These are phyloP conservation scores for Usnea hakonensis DNA, from an alignment of 495 filamentous ascomycete species.

Conservation along the genomic window DNA sequence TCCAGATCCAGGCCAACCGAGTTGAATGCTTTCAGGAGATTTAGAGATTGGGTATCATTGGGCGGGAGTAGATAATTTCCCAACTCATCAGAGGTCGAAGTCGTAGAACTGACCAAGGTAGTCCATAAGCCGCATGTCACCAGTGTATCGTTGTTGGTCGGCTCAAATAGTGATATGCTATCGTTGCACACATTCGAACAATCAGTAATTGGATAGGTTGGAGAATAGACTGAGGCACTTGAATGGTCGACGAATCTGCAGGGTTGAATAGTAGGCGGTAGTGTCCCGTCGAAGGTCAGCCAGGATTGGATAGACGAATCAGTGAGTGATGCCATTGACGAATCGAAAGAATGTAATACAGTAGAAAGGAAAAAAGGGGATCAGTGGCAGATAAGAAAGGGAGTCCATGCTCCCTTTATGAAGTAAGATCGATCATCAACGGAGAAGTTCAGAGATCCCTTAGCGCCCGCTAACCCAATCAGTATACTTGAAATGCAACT, in stretches of 20 bases:
- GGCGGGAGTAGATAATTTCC: not conserved
- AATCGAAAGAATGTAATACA: no score
- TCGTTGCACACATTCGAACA: constrained; percentile 1
- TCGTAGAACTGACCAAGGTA: not conserved
- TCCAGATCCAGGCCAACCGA: not conserved
- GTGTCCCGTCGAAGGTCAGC: not conserved
- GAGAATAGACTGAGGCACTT: not conserved
- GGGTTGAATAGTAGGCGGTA: not conserved
- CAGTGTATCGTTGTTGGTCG: not conserved
- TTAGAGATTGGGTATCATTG: not conserved
- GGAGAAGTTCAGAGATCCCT: no score
- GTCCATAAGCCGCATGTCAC: constrained; percentile 3
- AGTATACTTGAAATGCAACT: no score
- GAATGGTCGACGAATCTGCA: not conserved
- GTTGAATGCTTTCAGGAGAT: not conserved
- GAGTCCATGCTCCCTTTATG: no score
- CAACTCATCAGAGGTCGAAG: no score
- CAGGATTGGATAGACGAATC: not conserved
- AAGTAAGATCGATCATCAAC: no score
- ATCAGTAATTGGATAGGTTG: not conserved
- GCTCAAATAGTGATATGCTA: not conserved
- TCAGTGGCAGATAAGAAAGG: no score
- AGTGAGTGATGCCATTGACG: no score
- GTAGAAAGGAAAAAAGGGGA: no score
- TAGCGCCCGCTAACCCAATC: no score